Percentiles rank a stretch among this genome's conserved stretches.
These are phyloP conservation scores for Kregervanrija delftensis DNA, from an alignment of 805 yeast species.

Conservation along the genomic window DNA sequence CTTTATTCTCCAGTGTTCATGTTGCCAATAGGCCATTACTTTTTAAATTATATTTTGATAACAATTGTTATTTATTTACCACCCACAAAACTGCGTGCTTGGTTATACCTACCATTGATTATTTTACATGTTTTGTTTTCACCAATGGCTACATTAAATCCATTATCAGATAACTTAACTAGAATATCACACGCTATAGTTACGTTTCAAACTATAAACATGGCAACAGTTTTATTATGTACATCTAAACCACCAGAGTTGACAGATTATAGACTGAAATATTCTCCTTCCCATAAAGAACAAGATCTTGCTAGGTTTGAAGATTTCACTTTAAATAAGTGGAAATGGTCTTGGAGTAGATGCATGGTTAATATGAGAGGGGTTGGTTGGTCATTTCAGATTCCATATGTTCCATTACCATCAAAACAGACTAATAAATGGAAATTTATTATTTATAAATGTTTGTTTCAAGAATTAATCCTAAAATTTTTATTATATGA, in stretches of 20 bases:
- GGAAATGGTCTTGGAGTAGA: conserved; percentile 6
- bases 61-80: neutral
- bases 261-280: conserved; percentile 5
- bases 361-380: conserved; percentile 10
- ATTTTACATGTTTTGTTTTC: conserved; percentile 4
- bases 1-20: neutral
- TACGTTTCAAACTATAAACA: neutral
- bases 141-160: conserved; percentile 1
- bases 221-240: conserved; percentile 3
- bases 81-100: neutral
- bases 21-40: conserved; percentile 2
- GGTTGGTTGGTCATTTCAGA: conserved; percentile 10
- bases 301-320: conserved; percentile 1
- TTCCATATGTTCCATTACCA: neutral
- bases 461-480: conserved; percentile 4
- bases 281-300: neutral
- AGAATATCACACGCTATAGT: conserved; percentile 1
- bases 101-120: neutral
- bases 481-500: conserved; percentile 7
- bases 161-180: neutral
- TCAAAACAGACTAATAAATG: conserved; percentile 1
- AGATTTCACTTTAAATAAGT: conserved; percentile 1
- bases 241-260: conserved; percentile 2
- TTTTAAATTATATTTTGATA: neutral
- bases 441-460: conserved; percentile 5